phyloP scores from a whole-genome alignment of 2,329 filamentous ascomycete species.

The Septoria petroselini region DNA sequence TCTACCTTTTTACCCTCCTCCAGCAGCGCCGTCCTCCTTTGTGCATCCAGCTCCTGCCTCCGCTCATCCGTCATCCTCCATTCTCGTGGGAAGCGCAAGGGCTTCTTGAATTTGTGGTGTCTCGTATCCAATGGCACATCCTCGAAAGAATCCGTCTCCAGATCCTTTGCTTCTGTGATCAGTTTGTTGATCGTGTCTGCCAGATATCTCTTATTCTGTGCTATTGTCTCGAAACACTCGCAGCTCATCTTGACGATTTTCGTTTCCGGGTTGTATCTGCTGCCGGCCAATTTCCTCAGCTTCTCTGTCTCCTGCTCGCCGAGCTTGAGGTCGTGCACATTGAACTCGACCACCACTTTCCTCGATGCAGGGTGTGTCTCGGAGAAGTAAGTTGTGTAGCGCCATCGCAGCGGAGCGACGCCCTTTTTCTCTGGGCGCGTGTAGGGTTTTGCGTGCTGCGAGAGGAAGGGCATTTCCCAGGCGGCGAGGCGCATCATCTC shows the following conservation, averaged over 20 bases:
- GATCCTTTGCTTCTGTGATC: constrained; percentile 70
- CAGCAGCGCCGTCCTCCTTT: constrained; percentile 52
- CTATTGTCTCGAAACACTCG: constrained; percentile 77
- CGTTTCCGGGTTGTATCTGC: constrained; percentile 81
- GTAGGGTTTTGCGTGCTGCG: constrained; percentile 78
- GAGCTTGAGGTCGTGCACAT: constrained; percentile 62
- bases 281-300: constrained; percentile 80
- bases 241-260: constrained; percentile 84
- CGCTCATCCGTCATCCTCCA: constrained; percentile 78
- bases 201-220: constrained; percentile 96
- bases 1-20: constrained; percentile 56
- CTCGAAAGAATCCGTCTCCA: constrained; percentile 71
- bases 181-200: constrained; percentile 72
- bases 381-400: constrained; percentile 95
- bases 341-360: constrained; percentile 92
- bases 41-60: constrained; percentile 60
- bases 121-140: constrained; percentile 87
- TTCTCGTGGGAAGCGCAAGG: constrained; percentile 70
- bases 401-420: constrained; percentile 71
- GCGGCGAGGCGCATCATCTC: constrained; percentile 82
- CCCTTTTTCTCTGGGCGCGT: constrained; percentile 57
- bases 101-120: constrained; percentile 69
- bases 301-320: constrained; percentile 63
- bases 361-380: constrained; percentile 85
- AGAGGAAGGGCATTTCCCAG: constrained; percentile 92